Percentiles rank a stretch among this genome's conserved stretches.
Evolutionary conservation across 2,329 filamentous ascomycete species (phyloP).

Genomic region (Alternaria ventricosa): DNA sequence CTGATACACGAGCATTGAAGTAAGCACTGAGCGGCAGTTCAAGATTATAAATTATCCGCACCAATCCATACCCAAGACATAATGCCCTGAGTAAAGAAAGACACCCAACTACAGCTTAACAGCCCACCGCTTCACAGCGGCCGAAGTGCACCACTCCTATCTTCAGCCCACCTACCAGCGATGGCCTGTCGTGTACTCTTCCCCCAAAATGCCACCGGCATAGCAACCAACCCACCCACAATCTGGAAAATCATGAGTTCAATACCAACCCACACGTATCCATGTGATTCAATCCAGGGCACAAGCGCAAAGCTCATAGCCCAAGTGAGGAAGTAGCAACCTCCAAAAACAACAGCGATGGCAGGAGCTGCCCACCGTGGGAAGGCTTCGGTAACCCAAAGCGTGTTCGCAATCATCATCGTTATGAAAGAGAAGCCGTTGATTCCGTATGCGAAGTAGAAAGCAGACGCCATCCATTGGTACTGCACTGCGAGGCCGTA

Average conservation of each 20-base stretch:
- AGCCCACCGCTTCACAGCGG: constrained; percentile 14
- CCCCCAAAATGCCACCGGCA: constrained; percentile 42
- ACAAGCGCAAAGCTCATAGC: constrained; percentile 29
- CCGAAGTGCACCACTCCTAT: constrained; percentile 36
- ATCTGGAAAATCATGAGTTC: constrained; percentile 48
- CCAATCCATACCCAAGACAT: background rate
- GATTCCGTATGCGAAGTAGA: constrained; percentile 37
- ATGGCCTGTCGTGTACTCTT: constrained; percentile 38
- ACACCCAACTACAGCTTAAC: background rate
- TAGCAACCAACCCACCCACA: constrained; percentile 26
- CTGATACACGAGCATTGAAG: background rate
- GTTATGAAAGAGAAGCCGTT: constrained; percentile 37
- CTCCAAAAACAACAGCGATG: constrained; percentile 32
- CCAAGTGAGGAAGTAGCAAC: constrained; percentile 32
- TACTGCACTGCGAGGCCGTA: constrained; percentile 33
- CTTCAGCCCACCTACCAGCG: constrained; percentile 34
- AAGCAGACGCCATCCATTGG: constrained; percentile 17
- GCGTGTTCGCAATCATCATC: constrained; percentile 31
- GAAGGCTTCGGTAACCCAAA: constrained; percentile 44
- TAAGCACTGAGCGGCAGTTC: background rate
- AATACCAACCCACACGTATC: constrained; percentile 38
- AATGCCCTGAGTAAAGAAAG: background rate
- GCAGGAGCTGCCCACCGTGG: constrained; percentile 43
- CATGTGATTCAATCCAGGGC: constrained; percentile 35
- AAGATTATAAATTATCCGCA: background rate